A percentile compares a stretch with the other conserved stretches of the same genome.
Conservation (phyloP, 2,329 filamentous ascomycete genomes). For the Drechslerella dactyloides region DNA sequence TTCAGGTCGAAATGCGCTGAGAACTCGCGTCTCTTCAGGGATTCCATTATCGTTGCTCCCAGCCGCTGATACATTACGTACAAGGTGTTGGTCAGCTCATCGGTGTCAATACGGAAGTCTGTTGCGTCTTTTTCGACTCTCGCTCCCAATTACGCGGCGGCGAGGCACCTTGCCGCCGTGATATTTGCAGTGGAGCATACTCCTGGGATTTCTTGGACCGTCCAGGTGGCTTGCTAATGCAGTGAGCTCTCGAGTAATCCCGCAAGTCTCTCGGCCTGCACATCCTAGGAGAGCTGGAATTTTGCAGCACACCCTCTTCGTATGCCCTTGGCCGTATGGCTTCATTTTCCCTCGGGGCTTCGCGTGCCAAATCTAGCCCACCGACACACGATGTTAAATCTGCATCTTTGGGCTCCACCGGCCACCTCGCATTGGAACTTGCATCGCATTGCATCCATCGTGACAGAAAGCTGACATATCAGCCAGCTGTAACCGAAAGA, state of each 20-base stretch:
- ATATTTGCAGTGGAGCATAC: constrained; percentile 3
- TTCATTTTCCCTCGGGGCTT: constrained; percentile 13
- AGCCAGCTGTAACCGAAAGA: constrained; percentile 50
- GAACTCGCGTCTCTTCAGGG: constrained; percentile 28
- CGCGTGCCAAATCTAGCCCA: constrained; percentile 23
- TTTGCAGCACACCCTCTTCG: constrained; percentile 46
- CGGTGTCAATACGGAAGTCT: constrained; percentile 19
- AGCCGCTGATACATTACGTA: constrained; percentile 15
- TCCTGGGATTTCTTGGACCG: constrained; percentile 4
- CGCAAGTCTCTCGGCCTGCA: constrained; percentile 34
- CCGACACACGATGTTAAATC: constrained; percentile 35
- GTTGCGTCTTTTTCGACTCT: constrained; percentile 5
- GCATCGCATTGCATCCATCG: constrained; percentile 27
- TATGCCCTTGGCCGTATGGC: neutral
- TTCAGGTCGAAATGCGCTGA: constrained; percentile 16
- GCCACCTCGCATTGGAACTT: neutral
- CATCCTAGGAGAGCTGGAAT: constrained; percentile 25
- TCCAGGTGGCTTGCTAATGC: constrained; percentile 33
- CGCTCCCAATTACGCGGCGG: neutral
- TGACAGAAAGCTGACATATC: constrained; percentile 8
- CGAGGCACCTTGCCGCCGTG: constrained; percentile 8
- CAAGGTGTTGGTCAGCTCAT: constrained; percentile 5
- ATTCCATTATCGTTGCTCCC: constrained; percentile 10
- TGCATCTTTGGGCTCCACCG: constrained; percentile 24
- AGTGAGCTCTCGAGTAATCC: constrained; percentile 36